These are phyloP conservation scores for Pyrenula massariospora DNA, from an alignment of 495 filamentous ascomycete genomes.

Conservation along the genomic window DNA sequence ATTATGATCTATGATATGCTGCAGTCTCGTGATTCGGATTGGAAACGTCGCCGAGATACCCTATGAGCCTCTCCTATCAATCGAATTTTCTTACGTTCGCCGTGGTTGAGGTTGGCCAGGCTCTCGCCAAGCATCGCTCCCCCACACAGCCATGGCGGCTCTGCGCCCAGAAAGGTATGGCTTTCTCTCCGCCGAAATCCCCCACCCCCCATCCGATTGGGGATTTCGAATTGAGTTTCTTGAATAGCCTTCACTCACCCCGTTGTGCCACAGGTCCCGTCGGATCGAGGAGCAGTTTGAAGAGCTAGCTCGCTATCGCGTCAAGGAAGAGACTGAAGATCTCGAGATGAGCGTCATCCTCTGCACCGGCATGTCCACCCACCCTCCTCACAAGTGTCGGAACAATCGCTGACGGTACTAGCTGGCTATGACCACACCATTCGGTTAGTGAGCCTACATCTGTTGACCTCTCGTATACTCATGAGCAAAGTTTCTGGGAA, in stretches of 20 bases:
- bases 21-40: too few relatives aligned
- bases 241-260: constrained; percentile 1
- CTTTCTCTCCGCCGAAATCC: neutral
- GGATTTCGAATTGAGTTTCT: neutral
- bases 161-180: neutral
- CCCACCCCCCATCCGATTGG: neutral
- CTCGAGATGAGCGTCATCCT: constrained; percentile 72
- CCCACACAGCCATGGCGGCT: neutral
- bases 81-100: too few relatives aligned
- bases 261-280: neutral
- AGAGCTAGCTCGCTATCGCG: neutral
- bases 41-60: too few relatives aligned
- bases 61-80: too few relatives aligned
- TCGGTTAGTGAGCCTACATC: constrained; percentile 45
- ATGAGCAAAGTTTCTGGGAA: constrained; percentile 74
- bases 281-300: constrained; percentile 1
- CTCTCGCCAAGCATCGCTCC: too few relatives aligned
- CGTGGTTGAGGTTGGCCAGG: too few relatives aligned
- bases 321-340: neutral
- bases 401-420: constrained; percentile 27
- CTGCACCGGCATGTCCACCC: constrained; percentile 55
- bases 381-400: constrained; percentile 9
- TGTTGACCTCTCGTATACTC: constrained; percentile 1
- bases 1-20: too few relatives aligned
- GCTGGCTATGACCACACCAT: constrained; percentile 99